phyloP scores from a whole-genome alignment of 441 rosid species.

The Syzygium syzygioides region DNA sequence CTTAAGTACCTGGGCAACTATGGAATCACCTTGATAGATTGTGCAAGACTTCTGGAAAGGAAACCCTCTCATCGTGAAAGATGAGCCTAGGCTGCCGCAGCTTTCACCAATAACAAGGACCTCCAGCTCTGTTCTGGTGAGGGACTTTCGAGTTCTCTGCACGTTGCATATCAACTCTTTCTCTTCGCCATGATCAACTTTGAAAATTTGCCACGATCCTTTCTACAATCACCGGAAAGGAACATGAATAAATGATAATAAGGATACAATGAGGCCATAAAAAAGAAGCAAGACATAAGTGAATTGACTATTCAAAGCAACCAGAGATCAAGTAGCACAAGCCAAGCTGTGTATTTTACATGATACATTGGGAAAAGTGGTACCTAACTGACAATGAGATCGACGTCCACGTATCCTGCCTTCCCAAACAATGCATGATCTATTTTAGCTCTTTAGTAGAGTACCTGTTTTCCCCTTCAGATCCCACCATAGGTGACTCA shows the following conservation, averaged over 20 bases:
- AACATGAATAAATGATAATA: slow-evolving; percentile 6
- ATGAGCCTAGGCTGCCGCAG: slow-evolving; percentile 4
- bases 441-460: neutral
- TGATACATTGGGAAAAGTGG: neutral
- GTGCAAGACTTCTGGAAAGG: slow-evolving; percentile 76
- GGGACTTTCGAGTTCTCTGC: slow-evolving; percentile 37
- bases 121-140: slow-evolving; percentile 45
- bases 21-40: slow-evolving; percentile 45
- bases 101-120: slow-evolving; percentile 29
- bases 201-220: slow-evolving; percentile 60
- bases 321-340: neutral
- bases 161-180: slow-evolving; percentile 42
- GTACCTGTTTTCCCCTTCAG: neutral
- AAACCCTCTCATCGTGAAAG: slow-evolving; percentile 49
- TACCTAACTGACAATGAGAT: neutral
- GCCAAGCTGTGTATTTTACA: neutral
- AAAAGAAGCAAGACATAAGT: neutral
- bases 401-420: neutral
- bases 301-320: neutral
- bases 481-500: neutral
- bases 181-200: slow-evolving; percentile 30
- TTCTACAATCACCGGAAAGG: slow-evolving; percentile 30
- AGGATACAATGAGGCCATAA: neutral
- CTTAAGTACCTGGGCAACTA: slow-evolving; percentile 61
- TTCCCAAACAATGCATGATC: neutral